phyloP scores from a whole-genome alignment of 2,329 filamentous ascomycete genomes.

The Pseudogymnoascus sp. region DNA sequence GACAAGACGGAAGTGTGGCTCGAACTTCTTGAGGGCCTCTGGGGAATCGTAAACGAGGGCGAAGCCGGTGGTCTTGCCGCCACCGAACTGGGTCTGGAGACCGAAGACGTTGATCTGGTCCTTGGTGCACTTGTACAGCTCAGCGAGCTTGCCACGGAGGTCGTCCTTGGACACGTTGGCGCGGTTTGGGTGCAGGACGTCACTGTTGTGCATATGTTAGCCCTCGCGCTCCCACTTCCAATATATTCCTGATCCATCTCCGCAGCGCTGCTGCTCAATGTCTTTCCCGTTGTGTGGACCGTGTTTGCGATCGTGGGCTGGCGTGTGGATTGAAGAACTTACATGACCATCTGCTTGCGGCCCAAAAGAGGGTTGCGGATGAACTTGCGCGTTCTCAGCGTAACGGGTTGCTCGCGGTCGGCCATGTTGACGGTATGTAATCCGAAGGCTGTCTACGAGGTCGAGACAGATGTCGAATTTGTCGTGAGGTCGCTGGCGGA shows the following conservation, averaged over 20 bases:
- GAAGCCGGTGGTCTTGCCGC: constrained; percentile 99
- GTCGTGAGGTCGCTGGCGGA: constrained; percentile 20
- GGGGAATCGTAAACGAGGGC: constrained; percentile 96
- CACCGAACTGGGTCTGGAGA: constrained; percentile 97
- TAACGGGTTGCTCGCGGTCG: constrained; percentile 69
- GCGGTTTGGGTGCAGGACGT: constrained; percentile 98
- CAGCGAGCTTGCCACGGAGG: constrained; percentile 87
- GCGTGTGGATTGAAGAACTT: constrained; percentile 42
- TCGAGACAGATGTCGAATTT: constrained; percentile 25
- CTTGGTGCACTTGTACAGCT: constrained; percentile 97
- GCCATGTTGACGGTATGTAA: constrained; percentile 67
- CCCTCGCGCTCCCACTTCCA: constrained; percentile 11
- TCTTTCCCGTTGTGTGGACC: constrained; percentile 13
- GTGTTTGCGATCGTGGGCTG: constrained; percentile 5
- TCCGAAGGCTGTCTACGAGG: constrained; percentile 25
- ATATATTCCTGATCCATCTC: constrained; percentile 14
- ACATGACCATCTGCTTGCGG: constrained; percentile 99
- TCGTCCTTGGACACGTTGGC: constrained; percentile 99
- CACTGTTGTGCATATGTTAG: constrained; percentile 47
- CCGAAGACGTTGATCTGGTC: constrained; percentile 97
- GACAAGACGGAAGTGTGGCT: constrained; percentile 95
- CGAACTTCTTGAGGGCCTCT: constrained; percentile 99
- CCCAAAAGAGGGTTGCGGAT: constrained; percentile 98
- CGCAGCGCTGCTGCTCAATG: constrained; percentile 2
- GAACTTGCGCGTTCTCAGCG: constrained; percentile 98